These are phyloP conservation scores for Guyanaporus albipodus DNA, from an alignment of 768 basidiomycete genomes.

Conservation along the genomic window DNA sequence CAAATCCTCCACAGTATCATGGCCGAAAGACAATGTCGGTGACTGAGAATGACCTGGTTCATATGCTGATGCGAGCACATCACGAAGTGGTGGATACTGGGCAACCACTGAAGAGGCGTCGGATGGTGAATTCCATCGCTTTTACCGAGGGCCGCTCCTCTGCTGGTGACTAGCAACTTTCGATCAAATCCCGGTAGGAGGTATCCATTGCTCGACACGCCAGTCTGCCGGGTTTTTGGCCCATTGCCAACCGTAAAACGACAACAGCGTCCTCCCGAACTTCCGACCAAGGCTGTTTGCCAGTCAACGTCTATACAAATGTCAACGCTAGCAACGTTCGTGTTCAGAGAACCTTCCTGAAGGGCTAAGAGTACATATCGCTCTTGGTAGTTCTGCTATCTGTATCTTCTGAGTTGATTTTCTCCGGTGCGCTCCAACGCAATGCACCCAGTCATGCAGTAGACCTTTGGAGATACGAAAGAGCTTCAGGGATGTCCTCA, in stretches of 20 bases:
- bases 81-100: not conserved
- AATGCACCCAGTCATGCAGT: constrained; percentile 34
- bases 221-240: not conserved
- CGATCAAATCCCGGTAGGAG: not conserved
- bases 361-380: constrained; percentile 11
- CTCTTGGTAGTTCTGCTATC: constrained; percentile 8
- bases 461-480: constrained; percentile 11
- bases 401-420: constrained; percentile 23
- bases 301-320: constrained; percentile 19
- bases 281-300: not conserved
- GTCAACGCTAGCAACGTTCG: not conserved
- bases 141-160: not conserved
- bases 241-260: constrained; percentile 6
- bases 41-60: no score
- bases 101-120: not conserved
- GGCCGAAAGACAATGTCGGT: no score
- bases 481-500: constrained; percentile 7
- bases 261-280: not conserved
- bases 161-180: not conserved
- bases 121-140: not conserved
- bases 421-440: constrained; percentile 41
- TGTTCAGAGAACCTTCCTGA: constrained; percentile 12
- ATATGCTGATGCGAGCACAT: not conserved
- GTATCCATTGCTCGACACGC: not conserved
- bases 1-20: no score